Percentiles rank a stretch among this genome's conserved stretches.
phyloP scores from a whole-genome alignment of 257 asterid species.

The Plantago major region DNA sequence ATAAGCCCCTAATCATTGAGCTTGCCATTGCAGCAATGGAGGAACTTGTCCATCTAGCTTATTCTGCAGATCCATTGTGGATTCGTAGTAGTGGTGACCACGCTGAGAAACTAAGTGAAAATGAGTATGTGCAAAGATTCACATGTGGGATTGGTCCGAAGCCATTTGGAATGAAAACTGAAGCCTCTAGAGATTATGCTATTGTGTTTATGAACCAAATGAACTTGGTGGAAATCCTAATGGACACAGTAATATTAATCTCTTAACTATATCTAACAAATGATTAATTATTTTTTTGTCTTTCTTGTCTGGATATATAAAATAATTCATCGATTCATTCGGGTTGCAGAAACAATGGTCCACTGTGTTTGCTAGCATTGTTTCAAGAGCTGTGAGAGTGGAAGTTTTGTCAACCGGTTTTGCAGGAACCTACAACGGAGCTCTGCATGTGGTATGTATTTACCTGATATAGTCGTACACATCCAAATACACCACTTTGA shows the following conservation, averaged over 20 bases:
- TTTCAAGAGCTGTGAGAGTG: constrained; percentile 40
- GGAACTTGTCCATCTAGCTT: constrained; percentile 62
- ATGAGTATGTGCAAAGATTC: constrained; percentile 37
- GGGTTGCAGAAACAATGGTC: constrained; percentile 42
- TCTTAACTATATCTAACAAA: not conserved
- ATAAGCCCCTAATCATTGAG: constrained; percentile 68
- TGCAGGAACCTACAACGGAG: constrained; percentile 56
- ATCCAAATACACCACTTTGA: no score
- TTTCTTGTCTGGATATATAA: not conserved
- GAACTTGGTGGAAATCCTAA: constrained; percentile 45
- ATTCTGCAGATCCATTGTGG: constrained; percentile 76
- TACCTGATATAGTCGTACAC: not conserved
- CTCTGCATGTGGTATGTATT: constrained; percentile 44
- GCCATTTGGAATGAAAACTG: constrained; percentile 36
- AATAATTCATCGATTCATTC: not conserved
- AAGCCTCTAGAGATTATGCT: constrained; percentile 47
- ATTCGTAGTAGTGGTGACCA: constrained; percentile 28
- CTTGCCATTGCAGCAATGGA: constrained; percentile 87
- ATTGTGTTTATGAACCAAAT: constrained; percentile 49
- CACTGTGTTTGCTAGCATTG: constrained; percentile 40
- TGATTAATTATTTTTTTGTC: not conserved
- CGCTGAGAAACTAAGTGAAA: constrained; percentile 29
- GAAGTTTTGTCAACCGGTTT: constrained; percentile 55
- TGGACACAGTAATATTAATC: constrained; percentile 42
- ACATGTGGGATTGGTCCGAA: constrained; percentile 50